Percentiles rank a stretch among this genome's conserved stretches.
Evolutionary conservation across 2,329 filamentous ascomycete species (phyloP).

Genomic region (Chrysoporthe austroafricana): DNA sequence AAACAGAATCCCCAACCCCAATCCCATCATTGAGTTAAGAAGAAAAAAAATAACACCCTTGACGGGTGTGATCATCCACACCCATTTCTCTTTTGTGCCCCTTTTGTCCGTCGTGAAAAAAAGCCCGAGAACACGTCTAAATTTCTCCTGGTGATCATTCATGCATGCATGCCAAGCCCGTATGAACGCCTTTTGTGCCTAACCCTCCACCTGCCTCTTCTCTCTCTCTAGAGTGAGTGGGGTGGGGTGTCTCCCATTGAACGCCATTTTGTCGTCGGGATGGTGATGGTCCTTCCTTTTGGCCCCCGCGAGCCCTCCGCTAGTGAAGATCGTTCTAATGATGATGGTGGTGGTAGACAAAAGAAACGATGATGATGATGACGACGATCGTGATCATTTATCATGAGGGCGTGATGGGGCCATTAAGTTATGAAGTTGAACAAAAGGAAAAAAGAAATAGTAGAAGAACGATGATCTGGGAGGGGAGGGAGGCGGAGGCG

Average conservation of each 20-base stretch:
- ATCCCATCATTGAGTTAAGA: background rate
- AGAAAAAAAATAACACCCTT: background rate
- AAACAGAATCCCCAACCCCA: background rate
- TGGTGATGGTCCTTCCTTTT: background rate
- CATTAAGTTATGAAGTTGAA: background rate
- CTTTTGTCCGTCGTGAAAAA: background rate
- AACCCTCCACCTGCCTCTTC: background rate
- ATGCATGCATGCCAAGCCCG: background rate
- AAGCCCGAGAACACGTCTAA: background rate
- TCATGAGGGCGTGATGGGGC: background rate
- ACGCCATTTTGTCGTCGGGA: background rate
- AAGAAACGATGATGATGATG: constrained; percentile 4
- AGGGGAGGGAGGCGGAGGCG: background rate
- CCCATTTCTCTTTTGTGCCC: background rate
- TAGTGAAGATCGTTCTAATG: background rate
- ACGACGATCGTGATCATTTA: background rate
- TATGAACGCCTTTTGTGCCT: constrained; percentile 1
- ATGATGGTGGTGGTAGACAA: constrained; percentile 17
- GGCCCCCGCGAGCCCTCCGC: background rate
- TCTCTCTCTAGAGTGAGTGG: no score
- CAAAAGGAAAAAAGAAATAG: background rate
- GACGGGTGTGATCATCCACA: background rate
- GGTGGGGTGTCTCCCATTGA: background rate
- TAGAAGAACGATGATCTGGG: background rate
- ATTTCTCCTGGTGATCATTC: background rate